These are phyloP conservation scores for Thuidium tamariscinum DNA, from an alignment of 225 moss, liverwort and hornwort species.

Conservation along the genomic window DNA sequence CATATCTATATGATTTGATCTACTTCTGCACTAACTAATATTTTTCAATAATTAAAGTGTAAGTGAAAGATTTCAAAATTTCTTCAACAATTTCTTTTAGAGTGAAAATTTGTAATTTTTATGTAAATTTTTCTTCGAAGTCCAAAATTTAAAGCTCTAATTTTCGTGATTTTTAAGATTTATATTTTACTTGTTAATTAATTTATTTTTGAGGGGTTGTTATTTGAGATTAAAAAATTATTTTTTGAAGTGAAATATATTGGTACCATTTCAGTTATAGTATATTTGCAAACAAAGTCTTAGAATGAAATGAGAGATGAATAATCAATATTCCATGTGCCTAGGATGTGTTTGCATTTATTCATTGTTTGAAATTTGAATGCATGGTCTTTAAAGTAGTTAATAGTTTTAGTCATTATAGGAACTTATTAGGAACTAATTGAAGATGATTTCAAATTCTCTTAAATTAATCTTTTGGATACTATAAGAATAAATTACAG, in stretches of 20 bases:
- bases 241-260: accelerated
- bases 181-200: neutral
- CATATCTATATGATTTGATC: neutral
- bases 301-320: neutral
- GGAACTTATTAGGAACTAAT: neutral
- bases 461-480: neutral
- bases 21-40: neutral
- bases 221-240: accelerated
- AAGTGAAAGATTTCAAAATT: too few species aligned
- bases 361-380: neutral
- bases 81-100: accelerated
- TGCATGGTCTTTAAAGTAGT: accelerated
- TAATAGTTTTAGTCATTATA: neutral
- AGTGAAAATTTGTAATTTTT: neutral
- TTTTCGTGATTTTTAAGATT: neutral
- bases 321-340: neutral
- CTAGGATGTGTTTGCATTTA: accelerated
- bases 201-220: neutral
- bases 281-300: neutral
- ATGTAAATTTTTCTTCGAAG: neutral
- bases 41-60: neutral
- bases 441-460: neutral
- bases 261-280: accelerated
- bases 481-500: neutral
- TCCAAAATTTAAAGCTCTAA: neutral